Evolutionary conservation across 1,139 yeast species (phyloP).

Genomic region (Scheffersomyces lignicola): DNA sequence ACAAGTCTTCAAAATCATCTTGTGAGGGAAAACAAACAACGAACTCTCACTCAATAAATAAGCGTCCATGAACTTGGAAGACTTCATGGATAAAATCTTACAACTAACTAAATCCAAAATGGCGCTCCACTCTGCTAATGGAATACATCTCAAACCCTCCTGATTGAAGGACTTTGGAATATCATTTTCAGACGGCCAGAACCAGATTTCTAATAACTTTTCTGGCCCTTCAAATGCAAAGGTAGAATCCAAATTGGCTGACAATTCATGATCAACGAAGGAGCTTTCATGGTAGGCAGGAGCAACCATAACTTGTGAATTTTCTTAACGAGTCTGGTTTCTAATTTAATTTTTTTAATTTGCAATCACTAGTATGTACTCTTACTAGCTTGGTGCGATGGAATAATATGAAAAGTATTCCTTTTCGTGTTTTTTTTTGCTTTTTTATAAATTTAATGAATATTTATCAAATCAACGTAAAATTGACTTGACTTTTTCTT

Average conservation of each 20-base stretch:
- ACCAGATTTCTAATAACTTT: slow-evolving; percentile 89
- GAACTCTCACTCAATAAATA: slow-evolving; percentile 88
- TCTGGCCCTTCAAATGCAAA: slow-evolving; percentile 98
- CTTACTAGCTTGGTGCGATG: background rate
- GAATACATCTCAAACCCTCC: slow-evolving; percentile 63
- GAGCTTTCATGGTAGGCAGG: slow-evolving; percentile 47
- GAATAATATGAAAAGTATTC: slow-evolving; percentile 1
- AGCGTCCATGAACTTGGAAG: slow-evolving; percentile 70
- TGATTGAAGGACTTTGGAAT: slow-evolving; percentile 36
- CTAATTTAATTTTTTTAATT: slow-evolving; percentile 13
- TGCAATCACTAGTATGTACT: background rate
- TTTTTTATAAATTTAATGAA: slow-evolving; percentile 4
- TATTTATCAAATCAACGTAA: background rate
- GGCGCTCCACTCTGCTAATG: slow-evolving; percentile 66
- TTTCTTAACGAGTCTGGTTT: slow-evolving; percentile 9
- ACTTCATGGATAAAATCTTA: slow-evolving; percentile 79
- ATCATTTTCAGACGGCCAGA: slow-evolving; percentile 45
- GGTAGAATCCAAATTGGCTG: slow-evolving; percentile 81
- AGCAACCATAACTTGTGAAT: slow-evolving; percentile 36
- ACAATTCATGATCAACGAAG: slow-evolving; percentile 73
- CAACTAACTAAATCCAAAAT: slow-evolving; percentile 83
- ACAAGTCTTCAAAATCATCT: slow-evolving; percentile 86
- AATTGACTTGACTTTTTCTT: slow-evolving; percentile 15
- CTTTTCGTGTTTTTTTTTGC: slow-evolving; percentile 6
- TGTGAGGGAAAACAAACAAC: slow-evolving; percentile 84